phyloP scores from a whole-genome alignment of 2,329 filamentous ascomycete species.

The Monosporascus cannonballus region DNA sequence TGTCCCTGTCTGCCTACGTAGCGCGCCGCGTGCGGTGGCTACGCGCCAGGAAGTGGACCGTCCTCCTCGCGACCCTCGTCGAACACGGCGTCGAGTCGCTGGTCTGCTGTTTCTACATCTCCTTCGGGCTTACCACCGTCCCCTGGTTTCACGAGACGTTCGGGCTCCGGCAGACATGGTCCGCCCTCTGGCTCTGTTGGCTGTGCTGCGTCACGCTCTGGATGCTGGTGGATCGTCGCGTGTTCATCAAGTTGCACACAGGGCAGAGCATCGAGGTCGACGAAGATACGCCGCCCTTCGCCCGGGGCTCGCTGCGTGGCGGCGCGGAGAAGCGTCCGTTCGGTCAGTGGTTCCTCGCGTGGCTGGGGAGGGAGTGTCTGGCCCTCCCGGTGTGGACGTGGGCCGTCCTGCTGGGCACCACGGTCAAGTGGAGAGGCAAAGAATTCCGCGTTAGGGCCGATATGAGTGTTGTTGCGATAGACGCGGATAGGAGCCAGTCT shows the following conservation, averaged over 20 bases:
- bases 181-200: constrained; percentile 61
- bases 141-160: constrained; percentile 52
- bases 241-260: constrained; percentile 70
- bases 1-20: constrained; percentile 71
- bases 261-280: constrained; percentile 66
- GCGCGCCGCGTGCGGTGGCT: constrained; percentile 84
- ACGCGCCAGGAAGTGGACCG: constrained; percentile 89
- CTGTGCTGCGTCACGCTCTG: constrained; percentile 57
- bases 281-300: constrained; percentile 68
- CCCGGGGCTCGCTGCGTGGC: constrained; percentile 38
- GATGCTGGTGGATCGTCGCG: constrained; percentile 68
- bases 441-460: constrained; percentile 77
- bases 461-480: constrained; percentile 62
- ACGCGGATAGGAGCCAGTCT: constrained; percentile 4
- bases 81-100: constrained; percentile 90
- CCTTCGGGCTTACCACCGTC: constrained; percentile 71
- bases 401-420: constrained; percentile 84
- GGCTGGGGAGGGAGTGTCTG: constrained; percentile 76
- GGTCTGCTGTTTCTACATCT: constrained; percentile 73
- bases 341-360: constrained; percentile 68
- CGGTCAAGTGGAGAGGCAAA: constrained; percentile 80
- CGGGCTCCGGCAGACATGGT: constrained; percentile 60
- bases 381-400: constrained; percentile 86
- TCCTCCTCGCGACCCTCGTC: constrained; percentile 79
- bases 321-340: constrained; percentile 50